Conservation (phyloP, 139 green algal genomes). For the Medakamo hakoo region DNA sequence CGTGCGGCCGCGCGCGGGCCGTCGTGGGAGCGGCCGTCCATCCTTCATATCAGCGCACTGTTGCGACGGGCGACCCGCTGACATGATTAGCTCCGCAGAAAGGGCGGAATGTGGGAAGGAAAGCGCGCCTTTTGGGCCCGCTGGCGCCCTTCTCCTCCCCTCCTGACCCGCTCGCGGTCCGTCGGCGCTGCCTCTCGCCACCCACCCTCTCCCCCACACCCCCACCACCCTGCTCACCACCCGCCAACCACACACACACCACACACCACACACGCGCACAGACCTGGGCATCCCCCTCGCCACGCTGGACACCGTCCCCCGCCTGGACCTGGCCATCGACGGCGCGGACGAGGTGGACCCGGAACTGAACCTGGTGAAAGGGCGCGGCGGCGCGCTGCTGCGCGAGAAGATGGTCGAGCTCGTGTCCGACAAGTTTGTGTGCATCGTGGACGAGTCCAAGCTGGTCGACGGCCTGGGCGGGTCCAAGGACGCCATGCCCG, state of each 20-base stretch:
- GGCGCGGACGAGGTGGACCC: conserved; percentile 95
- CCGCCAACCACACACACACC: not conserved
- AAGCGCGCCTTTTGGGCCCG: too few species aligned
- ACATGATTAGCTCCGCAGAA: too few species aligned
- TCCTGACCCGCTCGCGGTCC: too few species aligned
- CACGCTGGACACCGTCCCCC: conserved; percentile 83
- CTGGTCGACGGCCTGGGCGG: conserved; percentile 71
- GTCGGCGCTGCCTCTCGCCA: too few species aligned
- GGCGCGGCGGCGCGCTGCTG: conserved; percentile 87
- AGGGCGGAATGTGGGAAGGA: too few species aligned
- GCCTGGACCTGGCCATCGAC: conserved; percentile 96
- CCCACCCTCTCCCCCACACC: too few species aligned
- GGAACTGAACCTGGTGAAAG: conserved; percentile 94
- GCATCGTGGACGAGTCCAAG: conserved; percentile 99
- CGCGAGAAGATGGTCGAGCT: conserved; percentile 99
- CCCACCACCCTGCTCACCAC: not conserved
- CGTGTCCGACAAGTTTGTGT: conserved; percentile 85
- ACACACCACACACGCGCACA: conserved; percentile 4
- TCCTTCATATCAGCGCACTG: not conserved
- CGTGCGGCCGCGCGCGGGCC: too few species aligned
- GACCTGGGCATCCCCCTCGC: conserved; percentile 88
- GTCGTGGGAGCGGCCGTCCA: too few species aligned
- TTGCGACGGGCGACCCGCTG: too few species aligned
- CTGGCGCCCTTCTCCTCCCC: too few species aligned
- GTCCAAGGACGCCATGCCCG: conserved; percentile 84